Conservation (phyloP, 495 filamentous ascomycete species). For the Xylaria curta region DNA sequence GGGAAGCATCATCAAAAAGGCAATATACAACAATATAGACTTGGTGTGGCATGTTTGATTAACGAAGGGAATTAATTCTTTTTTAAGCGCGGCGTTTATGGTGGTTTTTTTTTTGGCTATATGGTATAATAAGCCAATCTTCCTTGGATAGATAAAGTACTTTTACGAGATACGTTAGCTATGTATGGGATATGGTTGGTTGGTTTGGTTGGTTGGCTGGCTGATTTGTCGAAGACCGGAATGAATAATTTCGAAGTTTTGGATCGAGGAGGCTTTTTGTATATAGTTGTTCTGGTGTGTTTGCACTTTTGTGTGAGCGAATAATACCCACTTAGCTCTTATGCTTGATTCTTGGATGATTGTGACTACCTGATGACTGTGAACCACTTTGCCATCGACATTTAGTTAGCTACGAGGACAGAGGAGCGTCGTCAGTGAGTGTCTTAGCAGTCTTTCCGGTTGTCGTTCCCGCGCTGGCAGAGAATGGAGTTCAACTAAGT, state of each 20-base stretch:
- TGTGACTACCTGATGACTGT: too few species aligned
- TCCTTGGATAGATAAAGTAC: neutral
- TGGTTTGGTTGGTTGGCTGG: too few species aligned
- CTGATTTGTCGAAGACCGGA: too few species aligned
- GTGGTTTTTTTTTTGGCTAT: neutral
- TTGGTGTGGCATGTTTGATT: slow-evolving; percentile 6
- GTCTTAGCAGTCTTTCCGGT: too few species aligned
- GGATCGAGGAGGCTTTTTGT: neutral
- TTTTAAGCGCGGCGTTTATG: slow-evolving; percentile 19
- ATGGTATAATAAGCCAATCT: slow-evolving; percentile 2
- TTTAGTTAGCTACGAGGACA: too few species aligned
- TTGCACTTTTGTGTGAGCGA: neutral
- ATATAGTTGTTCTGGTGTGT: neutral
- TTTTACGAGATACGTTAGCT: neutral
- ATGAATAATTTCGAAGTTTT: neutral
- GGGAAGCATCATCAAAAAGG: slow-evolving; percentile 20
- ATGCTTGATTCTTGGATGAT: neutral
- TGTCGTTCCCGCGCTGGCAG: too few species aligned
- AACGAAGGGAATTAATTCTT: neutral
- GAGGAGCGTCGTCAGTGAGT: too few species aligned
- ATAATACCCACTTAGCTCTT: slow-evolving; percentile 10
- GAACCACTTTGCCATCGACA: too few species aligned
- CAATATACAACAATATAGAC: slow-evolving; percentile 21
- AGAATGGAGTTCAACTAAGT: too few species aligned
- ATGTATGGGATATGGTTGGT: neutral